Percentiles rank a stretch among this genome's conserved stretches.
Conservation (phyloP, 495 filamentous ascomycete genomes). For the Acidomyces sp. region DNA sequence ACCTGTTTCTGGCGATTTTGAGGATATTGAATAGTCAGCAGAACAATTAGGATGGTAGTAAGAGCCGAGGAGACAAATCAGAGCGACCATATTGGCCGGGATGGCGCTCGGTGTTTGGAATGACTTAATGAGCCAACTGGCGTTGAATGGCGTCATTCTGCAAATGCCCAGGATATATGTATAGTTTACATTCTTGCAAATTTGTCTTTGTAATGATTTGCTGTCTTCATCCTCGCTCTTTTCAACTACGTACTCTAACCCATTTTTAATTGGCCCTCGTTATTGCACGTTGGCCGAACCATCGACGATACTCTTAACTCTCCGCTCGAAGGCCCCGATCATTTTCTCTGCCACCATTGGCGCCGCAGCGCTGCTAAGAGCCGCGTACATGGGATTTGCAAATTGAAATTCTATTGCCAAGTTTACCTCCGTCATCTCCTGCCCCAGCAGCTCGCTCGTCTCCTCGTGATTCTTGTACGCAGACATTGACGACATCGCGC, state of each 20-base stretch:
- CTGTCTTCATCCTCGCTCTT: too few species aligned
- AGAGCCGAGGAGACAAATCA: neutral
- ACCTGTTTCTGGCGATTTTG: slow-evolving; percentile 87
- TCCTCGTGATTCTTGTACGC: slow-evolving; percentile 16
- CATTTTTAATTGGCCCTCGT: too few species aligned
- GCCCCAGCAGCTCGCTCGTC: slow-evolving; percentile 18
- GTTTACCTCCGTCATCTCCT: slow-evolving; percentile 52
- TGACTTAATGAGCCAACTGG: too few species aligned
- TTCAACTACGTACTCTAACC: too few species aligned
- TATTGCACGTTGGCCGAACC: too few species aligned
- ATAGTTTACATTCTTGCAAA: too few species aligned
- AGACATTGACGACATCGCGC: slow-evolving; percentile 17
- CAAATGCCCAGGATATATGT: too few species aligned
- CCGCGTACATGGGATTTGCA: slow-evolving; percentile 67
- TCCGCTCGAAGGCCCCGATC: slow-evolving; percentile 85
- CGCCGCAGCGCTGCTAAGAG: slow-evolving; percentile 63
- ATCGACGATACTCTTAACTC: slow-evolving; percentile 43
- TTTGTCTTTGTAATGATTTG: too few species aligned
- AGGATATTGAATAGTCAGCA: slow-evolving; percentile 27
- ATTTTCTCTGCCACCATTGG: slow-evolving; percentile 74
- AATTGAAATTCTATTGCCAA: slow-evolving; percentile 71
- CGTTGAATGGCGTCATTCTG: too few species aligned
- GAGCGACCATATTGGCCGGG: too few species aligned
- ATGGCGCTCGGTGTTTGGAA: too few species aligned
- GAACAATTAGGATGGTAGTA: slow-evolving; percentile 4